A percentile compares a stretch with the other conserved stretches of the same genome.
Evolutionary conservation across 768 basidiomycete species (phyloP).

Genomic region (Leucocoprinus leucothites): DNA sequence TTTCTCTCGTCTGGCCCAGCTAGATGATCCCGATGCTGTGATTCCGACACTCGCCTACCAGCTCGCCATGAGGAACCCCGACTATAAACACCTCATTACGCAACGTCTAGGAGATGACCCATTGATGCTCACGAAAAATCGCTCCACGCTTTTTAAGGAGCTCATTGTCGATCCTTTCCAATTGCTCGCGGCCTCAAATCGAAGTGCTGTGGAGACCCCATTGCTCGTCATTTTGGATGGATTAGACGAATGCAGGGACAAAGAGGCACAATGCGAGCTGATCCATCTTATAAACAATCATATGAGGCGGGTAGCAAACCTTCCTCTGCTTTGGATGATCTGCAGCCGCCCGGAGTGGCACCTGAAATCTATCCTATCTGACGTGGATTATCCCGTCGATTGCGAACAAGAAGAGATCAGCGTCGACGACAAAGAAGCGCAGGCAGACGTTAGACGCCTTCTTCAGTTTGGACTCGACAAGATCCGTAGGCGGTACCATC

Average conservation of each 20-base stretch:
- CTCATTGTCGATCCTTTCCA: neutral
- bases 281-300: neutral
- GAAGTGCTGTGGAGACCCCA: neutral
- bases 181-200: neutral
- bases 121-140: neutral
- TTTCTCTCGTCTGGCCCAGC: neutral
- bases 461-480: no score
- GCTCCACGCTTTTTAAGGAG: neutral
- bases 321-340: neutral
- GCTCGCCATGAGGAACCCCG: neutral
- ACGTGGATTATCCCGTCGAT: no score
- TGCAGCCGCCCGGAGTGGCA: neutral
- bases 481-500: no score
- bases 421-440: no score
- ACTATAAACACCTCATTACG: neutral
- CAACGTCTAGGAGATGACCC: neutral
- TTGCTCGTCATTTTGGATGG: slow-evolving; percentile 6
- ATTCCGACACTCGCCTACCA: slow-evolving; percentile 5
- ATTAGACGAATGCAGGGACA: slow-evolving; percentile 1
- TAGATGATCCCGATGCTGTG: neutral
- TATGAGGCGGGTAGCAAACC: neutral
- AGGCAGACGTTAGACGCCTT: no score
- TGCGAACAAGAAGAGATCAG: no score
- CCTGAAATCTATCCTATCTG: neutral
- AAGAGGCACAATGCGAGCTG: neutral